Conservation (phyloP, 225 moss, liverwort and hornwort genomes). For the Marchantia polymorpha region DNA sequence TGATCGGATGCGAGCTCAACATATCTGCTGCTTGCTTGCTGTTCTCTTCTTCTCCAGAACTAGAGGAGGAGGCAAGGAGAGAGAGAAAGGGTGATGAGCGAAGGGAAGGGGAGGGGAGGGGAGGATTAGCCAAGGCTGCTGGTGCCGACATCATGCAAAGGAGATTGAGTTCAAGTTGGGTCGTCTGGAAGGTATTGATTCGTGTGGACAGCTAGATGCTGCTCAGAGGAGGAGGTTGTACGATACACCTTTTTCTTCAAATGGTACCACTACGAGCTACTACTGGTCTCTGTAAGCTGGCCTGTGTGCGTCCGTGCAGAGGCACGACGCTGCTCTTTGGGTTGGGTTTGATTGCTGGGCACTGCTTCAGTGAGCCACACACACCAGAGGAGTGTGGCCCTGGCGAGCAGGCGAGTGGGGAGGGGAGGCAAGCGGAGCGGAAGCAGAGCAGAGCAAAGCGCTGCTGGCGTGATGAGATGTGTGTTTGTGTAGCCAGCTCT, state of each 20-base stretch:
- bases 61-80: too few relatives aligned
- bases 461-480: not conserved
- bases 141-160: not conserved
- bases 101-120: not conserved
- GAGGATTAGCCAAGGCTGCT: not conserved
- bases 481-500: not conserved
- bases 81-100: not conserved
- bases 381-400: too few relatives aligned
- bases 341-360: not conserved
- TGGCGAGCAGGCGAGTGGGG: too few relatives aligned
- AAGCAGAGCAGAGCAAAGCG: not conserved
- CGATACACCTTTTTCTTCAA: constrained; percentile 8
- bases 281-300: not conserved
- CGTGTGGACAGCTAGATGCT: constrained; percentile 11
- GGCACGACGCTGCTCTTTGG: not conserved
- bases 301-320: constrained; percentile 3
- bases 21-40: not conserved
- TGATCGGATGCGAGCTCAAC: not conserved
- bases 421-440: not conserved
- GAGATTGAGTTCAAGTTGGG: constrained; percentile 1
- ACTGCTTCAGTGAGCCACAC: not conserved
- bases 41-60: not conserved
- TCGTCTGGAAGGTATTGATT: not conserved
- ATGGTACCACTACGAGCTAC: not conserved
- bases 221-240: constrained; percentile 3